Evolutionary conservation across 441 rosid species (phyloP).

Genomic region (Raphanus hybrid): DNA sequence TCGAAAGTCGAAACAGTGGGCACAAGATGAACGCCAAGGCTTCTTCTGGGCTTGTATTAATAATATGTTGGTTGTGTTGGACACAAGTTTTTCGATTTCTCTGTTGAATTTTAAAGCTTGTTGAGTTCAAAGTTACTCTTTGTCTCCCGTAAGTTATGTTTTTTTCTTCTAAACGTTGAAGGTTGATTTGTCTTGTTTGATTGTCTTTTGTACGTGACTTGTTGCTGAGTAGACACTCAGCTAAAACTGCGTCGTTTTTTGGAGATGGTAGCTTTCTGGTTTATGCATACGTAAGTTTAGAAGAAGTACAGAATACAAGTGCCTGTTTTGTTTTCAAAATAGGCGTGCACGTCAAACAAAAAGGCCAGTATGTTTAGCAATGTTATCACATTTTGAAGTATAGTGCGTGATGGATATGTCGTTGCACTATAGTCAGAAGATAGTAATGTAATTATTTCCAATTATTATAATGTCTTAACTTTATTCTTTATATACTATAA

Average conservation of each 20-base stretch:
- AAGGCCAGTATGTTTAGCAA: no score
- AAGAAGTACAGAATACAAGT: background rate
- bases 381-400: no score
- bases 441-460: no score
- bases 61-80: slow-evolving; percentile 15
- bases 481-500: background rate
- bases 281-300: background rate
- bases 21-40: slow-evolving; percentile 10
- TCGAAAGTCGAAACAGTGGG: slow-evolving; percentile 25
- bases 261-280: background rate
- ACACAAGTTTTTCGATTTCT: slow-evolving; percentile 4
- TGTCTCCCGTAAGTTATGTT: slow-evolving; percentile 10
- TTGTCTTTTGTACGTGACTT: background rate
- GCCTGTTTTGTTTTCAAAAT: no score
- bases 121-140: slow-evolving; percentile 14
- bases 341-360: no score
- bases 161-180: slow-evolving; percentile 3
- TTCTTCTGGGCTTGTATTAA: slow-evolving; percentile 28
- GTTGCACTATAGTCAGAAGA: no score
- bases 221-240: background rate
- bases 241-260: background rate
- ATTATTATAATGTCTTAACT: background rate
- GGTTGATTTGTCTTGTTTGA: slow-evolving; percentile 5
- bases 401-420: no score
- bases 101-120: slow-evolving; percentile 15